phyloP scores from a whole-genome alignment of 805 yeast species.

The Spathaspora boniae region DNA sequence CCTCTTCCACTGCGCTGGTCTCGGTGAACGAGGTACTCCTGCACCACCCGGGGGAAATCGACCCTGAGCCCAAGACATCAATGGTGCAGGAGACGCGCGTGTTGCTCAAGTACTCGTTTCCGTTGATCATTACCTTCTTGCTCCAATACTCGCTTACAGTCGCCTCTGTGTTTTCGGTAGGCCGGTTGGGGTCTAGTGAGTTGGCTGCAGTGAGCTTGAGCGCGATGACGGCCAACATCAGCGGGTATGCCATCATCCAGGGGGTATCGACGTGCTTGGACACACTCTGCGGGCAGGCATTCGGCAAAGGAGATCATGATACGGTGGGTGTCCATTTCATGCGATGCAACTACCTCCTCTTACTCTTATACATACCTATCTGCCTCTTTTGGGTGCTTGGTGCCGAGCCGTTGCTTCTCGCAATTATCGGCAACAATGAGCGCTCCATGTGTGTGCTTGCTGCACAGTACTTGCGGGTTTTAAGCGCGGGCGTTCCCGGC shows the following conservation, averaged over 20 bases:
- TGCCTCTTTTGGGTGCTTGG: conserved; percentile 58
- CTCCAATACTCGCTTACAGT: conserved; percentile 71
- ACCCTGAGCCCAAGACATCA: conserved; percentile 44
- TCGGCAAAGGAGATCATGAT: conserved; percentile 61
- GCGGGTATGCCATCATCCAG: conserved; percentile 71
- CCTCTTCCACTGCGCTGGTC: conserved; percentile 8
- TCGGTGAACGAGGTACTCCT: conserved; percentile 23
- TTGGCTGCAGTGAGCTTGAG: conserved; percentile 74
- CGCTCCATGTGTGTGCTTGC: conserved; percentile 42
- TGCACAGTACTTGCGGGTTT: conserved; percentile 50
- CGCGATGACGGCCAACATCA: conserved; percentile 74
- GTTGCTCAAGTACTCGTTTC: conserved; percentile 44
- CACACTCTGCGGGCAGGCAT: conserved; percentile 76
- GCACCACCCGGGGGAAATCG: conserved; percentile 13
- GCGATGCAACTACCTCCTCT: conserved; percentile 58
- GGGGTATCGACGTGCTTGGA: conserved; percentile 79
- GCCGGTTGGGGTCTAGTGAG: conserved; percentile 66
- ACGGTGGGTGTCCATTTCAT: conserved; percentile 67
- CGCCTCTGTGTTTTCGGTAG: conserved; percentile 75
- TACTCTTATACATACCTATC: conserved; percentile 52
- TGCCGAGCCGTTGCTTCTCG: conserved; percentile 46
- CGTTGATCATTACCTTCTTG: conserved; percentile 63
- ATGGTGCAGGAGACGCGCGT: conserved; percentile 36
- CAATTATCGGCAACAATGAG: conserved; percentile 15
- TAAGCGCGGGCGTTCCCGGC: conserved; percentile 69